phyloP scores from a whole-genome alignment of 192 early-diverging fungal species.

The Coemansia sp. region DNA sequence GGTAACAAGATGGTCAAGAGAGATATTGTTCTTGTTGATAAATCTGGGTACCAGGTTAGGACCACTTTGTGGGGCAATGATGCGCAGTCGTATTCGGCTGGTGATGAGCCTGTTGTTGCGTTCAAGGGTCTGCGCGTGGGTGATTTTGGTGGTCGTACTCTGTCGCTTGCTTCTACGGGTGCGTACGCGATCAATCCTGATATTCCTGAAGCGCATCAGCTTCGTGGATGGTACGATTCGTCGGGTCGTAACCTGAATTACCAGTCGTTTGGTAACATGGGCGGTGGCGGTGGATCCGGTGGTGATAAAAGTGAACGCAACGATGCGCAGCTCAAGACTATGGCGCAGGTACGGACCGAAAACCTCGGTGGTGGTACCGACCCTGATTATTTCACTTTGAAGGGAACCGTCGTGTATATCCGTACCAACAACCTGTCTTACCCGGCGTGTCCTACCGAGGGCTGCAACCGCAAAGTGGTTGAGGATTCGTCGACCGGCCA shows the following conservation, averaged over 20 bases:
- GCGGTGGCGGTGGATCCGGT: slow-evolving; percentile 20
- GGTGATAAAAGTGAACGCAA: slow-evolving; percentile 11
- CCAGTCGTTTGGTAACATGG: slow-evolving; percentile 41
- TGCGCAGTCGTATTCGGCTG: slow-evolving; percentile 65
- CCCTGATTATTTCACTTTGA: slow-evolving; percentile 72
- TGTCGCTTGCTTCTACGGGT: slow-evolving; percentile 55
- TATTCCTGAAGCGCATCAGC: slow-evolving; percentile 66
- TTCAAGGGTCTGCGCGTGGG: slow-evolving; percentile 83
- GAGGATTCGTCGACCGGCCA: slow-evolving; percentile 56
- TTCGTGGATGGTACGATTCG: slow-evolving; percentile 69
- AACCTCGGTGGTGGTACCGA: slow-evolving; percentile 69
- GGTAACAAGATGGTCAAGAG: slow-evolving; percentile 67
- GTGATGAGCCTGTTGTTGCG: slow-evolving; percentile 65
- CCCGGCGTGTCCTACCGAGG: slow-evolving; percentile 75
- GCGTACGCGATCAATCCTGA: slow-evolving; percentile 70
- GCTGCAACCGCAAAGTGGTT: slow-evolving; percentile 89
- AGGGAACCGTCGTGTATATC: slow-evolving; percentile 75
- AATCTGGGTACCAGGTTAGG: slow-evolving; percentile 65
- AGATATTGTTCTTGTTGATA: slow-evolving; percentile 80
- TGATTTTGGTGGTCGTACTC: slow-evolving; percentile 80
- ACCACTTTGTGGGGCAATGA: slow-evolving; percentile 86
- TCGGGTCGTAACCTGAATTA: slow-evolving; percentile 29
- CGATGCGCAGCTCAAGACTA: slow-evolving; percentile 60
- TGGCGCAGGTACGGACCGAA: slow-evolving; percentile 67
- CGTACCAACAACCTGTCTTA: slow-evolving; percentile 67